Percentiles rank a stretch among this genome's conserved stretches.
phyloP scores from a whole-genome alignment of 1,284 basidiomycete species.

The Cryptococcus jaspeensis region DNA sequence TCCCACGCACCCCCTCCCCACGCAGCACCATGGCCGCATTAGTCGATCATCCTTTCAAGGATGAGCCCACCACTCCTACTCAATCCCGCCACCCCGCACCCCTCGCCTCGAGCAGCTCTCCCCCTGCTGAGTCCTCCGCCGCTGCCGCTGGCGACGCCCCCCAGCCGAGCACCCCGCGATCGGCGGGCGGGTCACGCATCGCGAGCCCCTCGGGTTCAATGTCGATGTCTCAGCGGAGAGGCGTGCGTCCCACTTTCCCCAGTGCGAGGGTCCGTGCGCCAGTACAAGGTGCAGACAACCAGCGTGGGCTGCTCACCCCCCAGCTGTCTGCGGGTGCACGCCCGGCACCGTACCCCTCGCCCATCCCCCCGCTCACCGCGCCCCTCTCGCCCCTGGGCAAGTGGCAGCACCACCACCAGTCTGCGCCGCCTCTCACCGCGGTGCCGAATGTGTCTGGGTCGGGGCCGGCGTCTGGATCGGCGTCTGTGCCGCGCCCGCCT shows the following conservation, averaged over 20 bases:
- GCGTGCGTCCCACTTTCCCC: constrained; percentile 21
- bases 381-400: constrained; percentile 6
- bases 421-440: constrained; percentile 1
- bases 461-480: neutral
- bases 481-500: neutral
- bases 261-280: neutral
- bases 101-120: neutral
- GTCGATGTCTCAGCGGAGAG: constrained; percentile 21
- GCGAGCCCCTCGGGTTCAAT: constrained; percentile 18
- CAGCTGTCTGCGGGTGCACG: constrained; percentile 1
- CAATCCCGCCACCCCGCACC: too few species aligned
- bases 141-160: too few species aligned
- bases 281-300: constrained; percentile 1
- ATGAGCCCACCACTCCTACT: neutral
- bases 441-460: neutral
- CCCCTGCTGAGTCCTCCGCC: neutral
- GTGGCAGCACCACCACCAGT: constrained; percentile 5
- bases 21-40: constrained; percentile 4
- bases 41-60: constrained; percentile 1
- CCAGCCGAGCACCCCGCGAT: neutral
- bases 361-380: constrained; percentile 4
- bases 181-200: neutral
- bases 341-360: constrained; percentile 7
- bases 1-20: neutral
- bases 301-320: constrained; percentile 6